Base-by-base conservation (phyloP, 2,329 filamentous ascomycete species). In the Epichloe uncinata region DNA sequence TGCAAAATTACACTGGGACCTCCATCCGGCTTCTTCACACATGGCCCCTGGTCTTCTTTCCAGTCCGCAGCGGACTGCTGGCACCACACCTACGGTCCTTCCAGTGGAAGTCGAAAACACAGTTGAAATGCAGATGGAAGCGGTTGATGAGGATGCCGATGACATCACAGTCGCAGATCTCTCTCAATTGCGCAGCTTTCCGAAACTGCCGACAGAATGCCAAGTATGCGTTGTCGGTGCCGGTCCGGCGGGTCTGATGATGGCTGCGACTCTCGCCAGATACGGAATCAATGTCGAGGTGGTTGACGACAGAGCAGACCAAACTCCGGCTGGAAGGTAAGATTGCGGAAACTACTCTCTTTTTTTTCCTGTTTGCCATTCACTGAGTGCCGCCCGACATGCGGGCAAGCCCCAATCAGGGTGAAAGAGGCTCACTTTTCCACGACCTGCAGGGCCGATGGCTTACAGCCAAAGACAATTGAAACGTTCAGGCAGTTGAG, bases 381-480 rank as follows among this genome's bases (percentile, higher is more conserved):
- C 44, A 46, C 7, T 34, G 33, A 36, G 26, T 30, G 33, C 30
- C 33, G 22, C 8, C 26, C 15, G 13, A 8, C 7, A 33, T 40
- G 5, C 18, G 26, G n/a, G 16, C 38, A 20, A 42, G 12, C 15
- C 13, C 15, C 26, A 5, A 15, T 35, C 22, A 3, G 26, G 18
- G 18, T 41, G 18, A 26, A 16, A 42, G 33, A 45, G 30, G 38
- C 49, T 49, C 36, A 51, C 55, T 47, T 45, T 44, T 20, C 46
- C 47, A 44, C 53, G 50, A 33, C 26, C 3, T 44, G 41, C 58
- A 75, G 73, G 62, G 83, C 83, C 54, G 85, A 88, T 63, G 84
- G 84, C 40, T 69, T 88, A 48, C 84, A 88, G 59, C 84, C 84
- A 42, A 88, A 88, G 66, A 84, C 83, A 1, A 85, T 89, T 58